These are phyloP conservation scores for Calonectria henricotiae DNA, from an alignment of 2,329 filamentous ascomycete genomes.

Conservation along the genomic window DNA sequence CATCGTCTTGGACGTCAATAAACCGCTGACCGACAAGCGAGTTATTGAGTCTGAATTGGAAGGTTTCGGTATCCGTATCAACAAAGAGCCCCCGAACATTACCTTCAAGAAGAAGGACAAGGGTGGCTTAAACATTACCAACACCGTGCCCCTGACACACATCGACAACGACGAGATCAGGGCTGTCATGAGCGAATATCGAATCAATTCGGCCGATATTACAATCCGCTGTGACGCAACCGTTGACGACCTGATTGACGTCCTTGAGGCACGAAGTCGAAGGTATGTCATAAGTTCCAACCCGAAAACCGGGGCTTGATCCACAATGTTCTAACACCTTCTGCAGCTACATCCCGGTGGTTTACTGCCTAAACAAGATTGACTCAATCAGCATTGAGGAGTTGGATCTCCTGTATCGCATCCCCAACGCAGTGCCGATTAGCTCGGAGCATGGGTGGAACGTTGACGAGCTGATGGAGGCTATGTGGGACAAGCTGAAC, in stretches of 20 bases:
- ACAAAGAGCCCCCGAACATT: conserved; percentile 97
- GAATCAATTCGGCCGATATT: conserved; percentile 96
- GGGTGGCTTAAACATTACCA: conserved; percentile 96
- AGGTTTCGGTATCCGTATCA: conserved; percentile 97
- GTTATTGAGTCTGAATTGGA: conserved; percentile 96
- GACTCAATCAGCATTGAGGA: conserved; percentile 98
- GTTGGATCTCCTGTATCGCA: conserved; percentile 94
- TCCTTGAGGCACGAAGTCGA: conserved; percentile 93
- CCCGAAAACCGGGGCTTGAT: conserved; percentile 23
- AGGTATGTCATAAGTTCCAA: conserved; percentile 52
- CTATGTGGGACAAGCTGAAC: conserved; percentile 98
- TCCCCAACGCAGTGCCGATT: conserved; percentile 97
- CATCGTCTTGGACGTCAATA: conserved; percentile 98
- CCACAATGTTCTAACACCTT: conserved; percentile 38
- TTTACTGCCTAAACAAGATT: conserved; percentile 99
- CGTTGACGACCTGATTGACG: conserved; percentile 95
- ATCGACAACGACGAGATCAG: conserved; percentile 98
- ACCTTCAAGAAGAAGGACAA: conserved; percentile 99
- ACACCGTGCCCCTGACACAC: conserved; percentile 90
- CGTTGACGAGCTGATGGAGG: conserved; percentile 94
- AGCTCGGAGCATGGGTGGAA: conserved; percentile 99
- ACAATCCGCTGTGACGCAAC: conserved; percentile 98
- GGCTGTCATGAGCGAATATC: conserved; percentile 97
- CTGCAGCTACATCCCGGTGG: conserved; percentile 95
- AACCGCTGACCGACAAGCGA: conserved; percentile 96